These are phyloP conservation scores for Pseudogymnoascus sp. DNA, from an alignment of 2,329 filamentous ascomycete species.

Conservation along the genomic window DNA sequence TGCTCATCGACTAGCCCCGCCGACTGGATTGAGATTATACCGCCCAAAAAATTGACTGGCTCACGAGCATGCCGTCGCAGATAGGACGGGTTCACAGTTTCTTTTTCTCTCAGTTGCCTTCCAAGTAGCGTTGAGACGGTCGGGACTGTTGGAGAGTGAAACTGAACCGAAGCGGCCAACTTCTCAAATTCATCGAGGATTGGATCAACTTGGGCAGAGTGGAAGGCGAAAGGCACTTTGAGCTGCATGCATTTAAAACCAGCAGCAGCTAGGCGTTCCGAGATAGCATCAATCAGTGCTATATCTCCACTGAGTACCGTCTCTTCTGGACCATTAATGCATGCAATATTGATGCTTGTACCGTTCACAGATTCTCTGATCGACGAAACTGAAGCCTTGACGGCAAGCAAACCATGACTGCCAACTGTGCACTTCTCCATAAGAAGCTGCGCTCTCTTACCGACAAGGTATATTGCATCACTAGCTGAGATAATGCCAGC, in stretches of 20 bases:
- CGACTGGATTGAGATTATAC: conserved; percentile 51
- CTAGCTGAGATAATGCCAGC: conserved; percentile 64
- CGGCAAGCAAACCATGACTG: conserved; percentile 60
- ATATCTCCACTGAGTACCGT: conserved; percentile 61
- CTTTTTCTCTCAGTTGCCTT: conserved; percentile 49
- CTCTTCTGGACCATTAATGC: conserved; percentile 68
- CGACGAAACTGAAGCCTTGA: conserved; percentile 35
- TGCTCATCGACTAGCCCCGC: conserved; percentile 55
- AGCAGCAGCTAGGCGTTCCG: conserved; percentile 39
- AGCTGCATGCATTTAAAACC: conserved; percentile 56
- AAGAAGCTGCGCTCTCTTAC: conserved; percentile 57
- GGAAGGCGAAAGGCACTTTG: conserved; percentile 61
- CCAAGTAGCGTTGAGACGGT: conserved; percentile 63
- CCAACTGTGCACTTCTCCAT: conserved; percentile 57
- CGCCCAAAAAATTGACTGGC: conserved; percentile 61
- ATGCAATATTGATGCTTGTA: conserved; percentile 47
- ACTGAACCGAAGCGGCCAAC: conserved; percentile 45
- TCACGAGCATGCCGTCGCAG: conserved; percentile 59
- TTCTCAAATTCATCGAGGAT: conserved; percentile 54
- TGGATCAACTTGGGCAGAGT: conserved; percentile 57
- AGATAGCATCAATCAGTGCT: conserved; percentile 47
- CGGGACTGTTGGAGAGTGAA: conserved; percentile 49
- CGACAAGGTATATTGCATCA: conserved; percentile 67
- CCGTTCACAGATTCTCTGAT: conserved; percentile 43
- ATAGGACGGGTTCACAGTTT: conserved; percentile 54